These are phyloP conservation scores for Cucurbita argyrosperma DNA, from an alignment of 306 rosid genomes.

Conservation along the genomic window DNA sequence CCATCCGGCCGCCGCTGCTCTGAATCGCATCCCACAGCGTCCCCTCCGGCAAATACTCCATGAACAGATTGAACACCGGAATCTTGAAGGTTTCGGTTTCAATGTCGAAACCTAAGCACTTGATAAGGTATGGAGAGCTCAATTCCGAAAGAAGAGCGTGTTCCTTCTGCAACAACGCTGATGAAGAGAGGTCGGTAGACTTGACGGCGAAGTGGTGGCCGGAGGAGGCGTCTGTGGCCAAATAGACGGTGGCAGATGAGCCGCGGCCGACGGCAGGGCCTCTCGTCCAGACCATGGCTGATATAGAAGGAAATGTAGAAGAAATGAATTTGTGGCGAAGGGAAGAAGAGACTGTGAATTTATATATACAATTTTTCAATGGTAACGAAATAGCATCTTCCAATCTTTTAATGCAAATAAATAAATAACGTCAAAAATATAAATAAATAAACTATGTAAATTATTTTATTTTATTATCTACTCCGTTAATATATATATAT, in stretches of 20 bases:
- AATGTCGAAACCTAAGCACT: constrained; percentile 23
- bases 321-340: not conserved
- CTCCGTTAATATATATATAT: too few relatives aligned
- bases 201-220: constrained; percentile 27
- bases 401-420: not conserved
- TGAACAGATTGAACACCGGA: constrained; percentile 23
- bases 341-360: not conserved
- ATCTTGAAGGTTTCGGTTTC: not conserved
- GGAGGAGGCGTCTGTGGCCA: constrained; percentile 11
- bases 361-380: not conserved
- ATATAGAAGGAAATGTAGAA: not conserved
- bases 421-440: too few relatives aligned
- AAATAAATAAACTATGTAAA: too few relatives aligned
- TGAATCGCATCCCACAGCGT: constrained; percentile 25
- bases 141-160: constrained; percentile 22
- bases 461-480: too few relatives aligned
- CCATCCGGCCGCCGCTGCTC: constrained; percentile 15
- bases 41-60: constrained; percentile 36
- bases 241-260: constrained; percentile 27
- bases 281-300: constrained; percentile 27
- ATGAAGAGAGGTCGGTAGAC: constrained; percentile 19
- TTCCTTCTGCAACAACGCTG: constrained; percentile 19
- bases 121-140: constrained; percentile 17
- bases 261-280: constrained; percentile 38
- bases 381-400: not conserved